Base-by-base conservation (phyloP, 257 asterid species). In the Fraxinus cuspidata region DNA sequence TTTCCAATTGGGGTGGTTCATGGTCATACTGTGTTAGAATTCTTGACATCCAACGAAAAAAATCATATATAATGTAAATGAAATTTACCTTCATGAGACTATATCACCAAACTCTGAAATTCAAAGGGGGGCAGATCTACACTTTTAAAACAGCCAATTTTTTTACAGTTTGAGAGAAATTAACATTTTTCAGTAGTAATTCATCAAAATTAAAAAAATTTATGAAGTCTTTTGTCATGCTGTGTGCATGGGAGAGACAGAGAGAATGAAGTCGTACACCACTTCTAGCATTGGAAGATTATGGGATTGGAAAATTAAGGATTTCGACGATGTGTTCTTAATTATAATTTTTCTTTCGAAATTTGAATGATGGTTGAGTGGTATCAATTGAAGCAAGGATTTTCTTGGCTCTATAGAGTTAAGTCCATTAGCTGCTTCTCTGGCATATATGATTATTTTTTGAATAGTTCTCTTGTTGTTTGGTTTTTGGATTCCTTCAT, bases 351-450 rank as follows among this genome's bases (percentile, higher is more conserved):
- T 53, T 53, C 64, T 8, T 58, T 23, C 11, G 6, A 58, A 1
- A 58, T 8, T 58, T 21, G 66, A 58, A 21, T 58, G 66, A 58
- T 9, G 66, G 5, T 58, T n/a, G 66, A 6, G 66, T 6, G 66
- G 13, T 9, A 58, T 58, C 7, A 12, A 7, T n/a, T 58, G 66
- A 58, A 21, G 27, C 29, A n/a, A 7, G 75, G 73, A 76, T 21
- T 44, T 74, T 68, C 65, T 65, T 78, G 75, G 79, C 32, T 72
- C 68, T 60, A 67, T 75, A 44, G 74, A 70, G 71, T 11, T 49
- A 18, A 34, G 19, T 29, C 21, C 51, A 51, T 63, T 3, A 16
- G 66, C 58, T 56, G 31, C 29, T 74, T 51, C 69, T 69, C 49
- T 63, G 69, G 69, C 16, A 25, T 63, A 25, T 8, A 8, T 47